Conservation (phyloP, 208 protist genomes). For the Acanthamoeba sp. region DNA sequence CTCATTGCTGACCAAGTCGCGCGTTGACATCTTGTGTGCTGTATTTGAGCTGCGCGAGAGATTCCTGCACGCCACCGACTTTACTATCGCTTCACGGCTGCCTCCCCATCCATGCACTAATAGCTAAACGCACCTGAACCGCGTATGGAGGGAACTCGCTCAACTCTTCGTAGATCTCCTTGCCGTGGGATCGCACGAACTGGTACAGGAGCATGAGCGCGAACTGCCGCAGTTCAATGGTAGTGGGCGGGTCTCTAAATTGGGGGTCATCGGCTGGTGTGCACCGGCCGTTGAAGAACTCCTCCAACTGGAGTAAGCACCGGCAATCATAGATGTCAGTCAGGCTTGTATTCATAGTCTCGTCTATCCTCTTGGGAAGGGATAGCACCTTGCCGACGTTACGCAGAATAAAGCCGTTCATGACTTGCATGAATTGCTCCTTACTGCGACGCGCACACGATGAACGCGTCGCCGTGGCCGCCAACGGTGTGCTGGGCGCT, state of each 20-base stretch:
- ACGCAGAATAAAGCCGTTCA: slow-evolving; percentile 83
- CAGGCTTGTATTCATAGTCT: no score
- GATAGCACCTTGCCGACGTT: slow-evolving; percentile 64
- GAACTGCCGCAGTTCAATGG: slow-evolving; percentile 32
- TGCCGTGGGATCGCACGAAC: neutral
- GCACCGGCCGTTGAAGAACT: slow-evolving; percentile 8
- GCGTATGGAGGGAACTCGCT: slow-evolving; percentile 30
- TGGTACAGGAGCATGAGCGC: neutral
- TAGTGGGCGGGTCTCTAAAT: slow-evolving; percentile 30
- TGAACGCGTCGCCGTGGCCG: no score
- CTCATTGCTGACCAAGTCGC: no score
- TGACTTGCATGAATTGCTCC: slow-evolving; percentile 81
- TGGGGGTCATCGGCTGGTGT: neutral
- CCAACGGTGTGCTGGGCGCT: no score
- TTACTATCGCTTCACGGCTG: neutral
- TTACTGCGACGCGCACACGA: no score
- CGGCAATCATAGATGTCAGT: no score
- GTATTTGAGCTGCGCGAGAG: no score
- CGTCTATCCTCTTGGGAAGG: neutral
- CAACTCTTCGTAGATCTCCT: slow-evolving; percentile 1
- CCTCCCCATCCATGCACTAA: neutral
- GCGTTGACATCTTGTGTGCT: no score
- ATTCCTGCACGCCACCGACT: neutral
- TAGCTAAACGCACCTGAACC: neutral
- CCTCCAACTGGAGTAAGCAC: neutral